Conservation (phyloP, 768 basidiomycete genomes). For the Rhodotorula taiwanensis region DNA sequence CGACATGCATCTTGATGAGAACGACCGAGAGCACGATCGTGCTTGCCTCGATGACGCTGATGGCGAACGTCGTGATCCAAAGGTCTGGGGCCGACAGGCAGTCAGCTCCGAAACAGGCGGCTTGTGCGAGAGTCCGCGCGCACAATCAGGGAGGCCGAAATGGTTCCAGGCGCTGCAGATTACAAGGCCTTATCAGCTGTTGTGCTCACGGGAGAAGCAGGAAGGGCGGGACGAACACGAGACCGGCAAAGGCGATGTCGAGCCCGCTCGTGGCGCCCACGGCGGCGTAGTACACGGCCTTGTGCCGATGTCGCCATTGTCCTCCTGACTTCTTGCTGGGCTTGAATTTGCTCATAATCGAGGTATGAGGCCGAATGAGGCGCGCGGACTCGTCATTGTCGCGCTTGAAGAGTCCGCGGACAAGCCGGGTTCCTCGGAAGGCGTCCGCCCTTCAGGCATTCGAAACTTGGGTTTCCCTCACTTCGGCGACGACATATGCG, state of each 20-base stretch:
- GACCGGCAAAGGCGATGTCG: background rate
- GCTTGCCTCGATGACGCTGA: background rate
- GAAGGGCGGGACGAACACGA: background rate
- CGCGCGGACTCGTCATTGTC: background rate
- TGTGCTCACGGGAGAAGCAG: background rate
- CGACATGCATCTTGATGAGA: background rate
- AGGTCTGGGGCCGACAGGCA: background rate
- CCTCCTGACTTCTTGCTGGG: too few species aligned
- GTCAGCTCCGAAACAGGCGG: too few species aligned
- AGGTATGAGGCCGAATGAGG: background rate
- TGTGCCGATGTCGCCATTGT: background rate
- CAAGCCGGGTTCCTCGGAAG: too few species aligned
- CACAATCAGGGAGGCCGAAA: background rate
- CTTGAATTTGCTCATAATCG: background rate
- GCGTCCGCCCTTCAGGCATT: too few species aligned
- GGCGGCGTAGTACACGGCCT: background rate
- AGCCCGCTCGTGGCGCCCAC: too few species aligned
- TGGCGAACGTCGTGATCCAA: background rate
- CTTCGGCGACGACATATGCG: conserved; percentile 27
- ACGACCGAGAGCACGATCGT: background rate
- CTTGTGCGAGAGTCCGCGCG: background rate
- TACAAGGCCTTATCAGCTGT: background rate
- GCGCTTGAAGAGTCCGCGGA: background rate
- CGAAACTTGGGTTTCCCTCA: too few species aligned
- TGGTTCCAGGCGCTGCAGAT: background rate